Percentiles rank a stretch among this genome's conserved stretches.
Conservation (phyloP, 2,329 filamentous ascomycete genomes). For the Sarocladiaceae sp. region DNA sequence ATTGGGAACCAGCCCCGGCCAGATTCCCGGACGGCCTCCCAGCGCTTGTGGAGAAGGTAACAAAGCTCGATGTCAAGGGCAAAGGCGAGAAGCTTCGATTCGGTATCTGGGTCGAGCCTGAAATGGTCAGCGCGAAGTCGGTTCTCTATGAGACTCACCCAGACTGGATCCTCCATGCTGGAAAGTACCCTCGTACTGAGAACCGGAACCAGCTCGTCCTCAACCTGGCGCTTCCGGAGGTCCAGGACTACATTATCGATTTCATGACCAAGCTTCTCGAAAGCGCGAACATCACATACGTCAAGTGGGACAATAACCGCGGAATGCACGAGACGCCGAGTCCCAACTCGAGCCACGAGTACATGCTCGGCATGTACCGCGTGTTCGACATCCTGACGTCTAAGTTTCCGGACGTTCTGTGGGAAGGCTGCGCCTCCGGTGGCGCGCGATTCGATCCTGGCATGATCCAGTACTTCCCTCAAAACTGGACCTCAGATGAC, state of each 20-base stretch:
- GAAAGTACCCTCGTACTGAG: constrained; percentile 47
- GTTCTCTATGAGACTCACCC: constrained; percentile 54
- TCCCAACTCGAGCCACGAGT: constrained; percentile 47
- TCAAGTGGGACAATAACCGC: constrained; percentile 64
- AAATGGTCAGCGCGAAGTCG: constrained; percentile 61
- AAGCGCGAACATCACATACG: constrained; percentile 47
- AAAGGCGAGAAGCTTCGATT: constrained; percentile 46
- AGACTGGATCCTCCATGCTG: constrained; percentile 56
- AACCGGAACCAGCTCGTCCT: constrained; percentile 54
- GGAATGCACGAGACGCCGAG: constrained; percentile 53
- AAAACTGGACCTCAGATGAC: constrained; percentile 60
- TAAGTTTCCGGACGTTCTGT: constrained; percentile 54
- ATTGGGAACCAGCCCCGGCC: constrained; percentile 53
- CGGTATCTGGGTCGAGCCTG: constrained; percentile 62
- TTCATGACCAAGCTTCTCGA: constrained; percentile 47
- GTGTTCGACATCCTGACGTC: constrained; percentile 54
- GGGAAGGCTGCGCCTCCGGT: constrained; percentile 60
- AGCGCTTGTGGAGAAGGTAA: constrained; percentile 44
- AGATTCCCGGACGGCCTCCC: constrained; percentile 52
- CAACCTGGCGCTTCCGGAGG: constrained; percentile 52
- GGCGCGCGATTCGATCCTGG: constrained; percentile 59
- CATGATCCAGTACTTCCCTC: constrained; percentile 57
- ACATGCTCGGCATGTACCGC: constrained; percentile 57
- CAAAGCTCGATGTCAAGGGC: constrained; percentile 35
- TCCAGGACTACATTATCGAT: constrained; percentile 56